Evolutionary conservation across 2,329 filamentous ascomycete genomes (phyloP), one percentile per base, ranked within the genome.

Genomic region (Elsinoe perseae): DNA sequence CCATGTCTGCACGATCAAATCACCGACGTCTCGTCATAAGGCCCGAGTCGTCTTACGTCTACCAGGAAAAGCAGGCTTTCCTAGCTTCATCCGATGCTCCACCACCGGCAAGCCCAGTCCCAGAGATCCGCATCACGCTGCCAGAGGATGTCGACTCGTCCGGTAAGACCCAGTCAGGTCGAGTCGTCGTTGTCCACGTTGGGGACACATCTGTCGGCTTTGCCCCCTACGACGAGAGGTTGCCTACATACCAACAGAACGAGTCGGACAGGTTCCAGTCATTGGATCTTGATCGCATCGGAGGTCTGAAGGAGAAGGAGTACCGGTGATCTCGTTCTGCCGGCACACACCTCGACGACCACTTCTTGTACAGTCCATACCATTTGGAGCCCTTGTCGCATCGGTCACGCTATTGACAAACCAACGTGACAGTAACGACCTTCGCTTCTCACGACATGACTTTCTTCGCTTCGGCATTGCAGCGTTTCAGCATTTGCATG

Each of bases 111-210:
- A 88, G 82, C 71, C 86, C 87, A 63, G 80, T 97, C 25, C 93
- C 93, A 18, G 88, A 97, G 75, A 98, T 98, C 66, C 89, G 91
- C 73, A 95, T 98, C 72, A 97, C 93, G 32, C 97, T 98, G 77
- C 93, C 93, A 14, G 89, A 95, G 65, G 93, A 97, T 77, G 85
- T 95, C 64, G 91, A 96, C 68, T 87, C 89, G 50, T 67, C 75
- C 56, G 92, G 92, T 64, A 89, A 84, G 72, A 80, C 80, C 64
- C 87, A 87, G 75, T 89, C 86, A 62, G 92, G 92, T 30, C 84
- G 91, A 28, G 90, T 97, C 53, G 86, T 98, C 20, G 83, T 97
- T 32, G 92, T 98, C 56, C 83, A 89, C 54, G 89, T 97, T 53
- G 90, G 91, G 60, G 93, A 97, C 62, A 86, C 83, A 60, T 86